These are phyloP conservation scores for Umbellularia californica DNA, from an alignment of 164 flowering plant genomes.

Conservation along the genomic window DNA sequence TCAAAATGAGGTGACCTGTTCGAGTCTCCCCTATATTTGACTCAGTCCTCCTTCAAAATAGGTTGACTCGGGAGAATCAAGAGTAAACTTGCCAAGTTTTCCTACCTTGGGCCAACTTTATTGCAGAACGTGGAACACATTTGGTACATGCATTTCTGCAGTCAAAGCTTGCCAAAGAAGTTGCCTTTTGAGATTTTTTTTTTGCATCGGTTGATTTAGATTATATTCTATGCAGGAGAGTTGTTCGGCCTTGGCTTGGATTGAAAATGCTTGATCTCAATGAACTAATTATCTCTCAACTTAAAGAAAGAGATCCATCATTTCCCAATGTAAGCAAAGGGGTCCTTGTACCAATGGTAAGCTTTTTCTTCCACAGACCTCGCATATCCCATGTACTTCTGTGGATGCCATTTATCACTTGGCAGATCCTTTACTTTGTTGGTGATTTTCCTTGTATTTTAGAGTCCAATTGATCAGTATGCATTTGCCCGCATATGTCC, in stretches of 20 bases:
- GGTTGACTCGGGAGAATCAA: too few relatives aligned
- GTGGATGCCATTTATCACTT: background rate
- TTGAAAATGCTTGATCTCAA: conserved; percentile 91
- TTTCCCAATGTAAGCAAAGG: conserved; percentile 74
- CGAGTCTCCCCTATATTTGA: too few relatives aligned
- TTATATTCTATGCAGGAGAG: conserved; percentile 63
- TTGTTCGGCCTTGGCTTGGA: conserved; percentile 95
- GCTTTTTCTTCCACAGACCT: conserved; percentile 8
- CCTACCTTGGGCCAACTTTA: too few relatives aligned
- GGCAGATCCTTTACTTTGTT: background rate
- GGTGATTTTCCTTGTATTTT: background rate
- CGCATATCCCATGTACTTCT: background rate
- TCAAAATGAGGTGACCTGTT: too few relatives aligned
- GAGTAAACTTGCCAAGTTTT: too few relatives aligned
- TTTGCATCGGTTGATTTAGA: background rate
- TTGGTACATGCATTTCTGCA: too few relatives aligned
- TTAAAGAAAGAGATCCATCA: conserved; percentile 65
- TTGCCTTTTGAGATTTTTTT: background rate
- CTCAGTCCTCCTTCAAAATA: too few relatives aligned
- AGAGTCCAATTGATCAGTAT: background rate
- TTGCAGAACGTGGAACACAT: too few relatives aligned
- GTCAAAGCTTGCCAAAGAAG: too few relatives aligned
- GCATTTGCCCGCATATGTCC: background rate
- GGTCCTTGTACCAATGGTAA: conserved; percentile 83
- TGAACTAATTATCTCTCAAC: conserved; percentile 72